Conservation (phyloP, 2,329 filamentous ascomycete genomes). For the Calonectria pseudoturangicola region DNA sequence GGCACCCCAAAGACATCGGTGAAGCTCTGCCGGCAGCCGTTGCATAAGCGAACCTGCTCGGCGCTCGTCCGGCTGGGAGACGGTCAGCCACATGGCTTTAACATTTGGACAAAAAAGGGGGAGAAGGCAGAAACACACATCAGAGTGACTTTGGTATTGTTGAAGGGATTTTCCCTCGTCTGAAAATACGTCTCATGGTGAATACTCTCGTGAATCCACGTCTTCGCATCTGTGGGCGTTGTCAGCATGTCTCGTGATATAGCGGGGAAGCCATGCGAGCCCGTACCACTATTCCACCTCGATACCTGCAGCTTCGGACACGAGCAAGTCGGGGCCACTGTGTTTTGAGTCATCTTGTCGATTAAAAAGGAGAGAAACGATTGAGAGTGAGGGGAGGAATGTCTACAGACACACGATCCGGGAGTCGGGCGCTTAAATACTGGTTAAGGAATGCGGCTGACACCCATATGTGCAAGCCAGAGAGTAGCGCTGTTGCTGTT, state of each 20-base stretch:
- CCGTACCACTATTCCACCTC: not conserved
- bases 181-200: not conserved
- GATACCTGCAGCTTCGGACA: not conserved
- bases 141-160: not conserved
- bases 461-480: too few relatives aligned
- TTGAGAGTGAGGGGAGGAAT: too few relatives aligned
- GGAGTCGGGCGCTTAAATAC: too few relatives aligned
- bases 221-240: not conserved
- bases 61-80: not conserved
- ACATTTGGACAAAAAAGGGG: too few relatives aligned
- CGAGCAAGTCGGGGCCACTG: not conserved
- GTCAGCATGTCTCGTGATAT: not conserved
- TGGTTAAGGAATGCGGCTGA: too few relatives aligned
- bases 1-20: slow-evolving; percentile 11
- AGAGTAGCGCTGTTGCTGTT: too few relatives aligned
- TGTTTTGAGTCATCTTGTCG: too few relatives aligned
- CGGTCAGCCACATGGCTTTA: not conserved
- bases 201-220: not conserved
- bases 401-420: too few relatives aligned
- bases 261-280: not conserved
- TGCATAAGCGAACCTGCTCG: not conserved
- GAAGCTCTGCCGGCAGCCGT: not conserved
- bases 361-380: too few relatives aligned
- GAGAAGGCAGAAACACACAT: not conserved
- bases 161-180: not conserved